Conservation (phyloP, 2,329 filamentous ascomycete species). For the Pestalotiopsis sp. region DNA sequence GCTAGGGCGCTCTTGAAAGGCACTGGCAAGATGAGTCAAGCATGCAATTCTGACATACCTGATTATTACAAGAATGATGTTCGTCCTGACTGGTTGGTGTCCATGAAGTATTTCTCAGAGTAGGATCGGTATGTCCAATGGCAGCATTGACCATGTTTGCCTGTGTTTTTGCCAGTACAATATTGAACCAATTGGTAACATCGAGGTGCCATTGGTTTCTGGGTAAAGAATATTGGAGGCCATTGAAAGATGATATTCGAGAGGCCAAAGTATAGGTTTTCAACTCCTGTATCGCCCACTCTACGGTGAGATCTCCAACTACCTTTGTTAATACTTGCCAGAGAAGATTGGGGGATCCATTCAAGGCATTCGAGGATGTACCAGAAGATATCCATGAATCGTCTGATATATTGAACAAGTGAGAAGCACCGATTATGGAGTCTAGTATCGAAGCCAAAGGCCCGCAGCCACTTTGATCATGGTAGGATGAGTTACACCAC, state of each 20-base stretch:
- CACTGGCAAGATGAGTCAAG: no score
- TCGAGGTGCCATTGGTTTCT: neutral
- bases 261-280: neutral
- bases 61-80: neutral
- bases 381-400: neutral
- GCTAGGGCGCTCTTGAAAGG: no score
- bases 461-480: neutral
- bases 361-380: neutral
- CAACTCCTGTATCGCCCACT: neutral
- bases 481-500: neutral
- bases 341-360: no score
- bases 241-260: neutral
- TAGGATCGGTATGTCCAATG: neutral
- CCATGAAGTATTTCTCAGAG: neutral
- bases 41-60: no score
- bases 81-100: neutral
- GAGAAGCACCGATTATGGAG: neutral
- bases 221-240: neutral
- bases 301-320: neutral
- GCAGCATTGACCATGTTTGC: neutral
- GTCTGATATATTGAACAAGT: neutral
- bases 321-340: no score
- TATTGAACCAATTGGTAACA: neutral
- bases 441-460: neutral
- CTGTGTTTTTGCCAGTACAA: neutral